Base-by-base conservation (phyloP, 2,329 filamentous ascomycete genomes). In the Thielaviopsis punctulata region DNA sequence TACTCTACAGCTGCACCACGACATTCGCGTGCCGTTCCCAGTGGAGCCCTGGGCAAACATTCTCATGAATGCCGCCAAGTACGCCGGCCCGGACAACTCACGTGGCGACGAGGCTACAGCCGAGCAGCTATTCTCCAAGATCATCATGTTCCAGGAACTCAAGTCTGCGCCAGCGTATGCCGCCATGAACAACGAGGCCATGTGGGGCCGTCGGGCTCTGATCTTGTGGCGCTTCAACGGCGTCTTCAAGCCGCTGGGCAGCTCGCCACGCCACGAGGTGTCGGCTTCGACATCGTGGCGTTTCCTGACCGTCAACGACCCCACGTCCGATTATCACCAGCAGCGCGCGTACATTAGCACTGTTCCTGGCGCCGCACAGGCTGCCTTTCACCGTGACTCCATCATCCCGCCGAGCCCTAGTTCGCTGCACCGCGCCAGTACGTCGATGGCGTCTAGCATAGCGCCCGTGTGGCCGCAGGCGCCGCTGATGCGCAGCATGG, bases 81-180 rank as follows among this genome's bases (percentile, higher is more conserved):
- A 73, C 58, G 70, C 71, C 27, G 66, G 68, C n/a, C 64, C 66
- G 2, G 65, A 68, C 59, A 56, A 60, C 10, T 58, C 55, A n/a
- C 60, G 62, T 12, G 61, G 58, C n/a, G 63, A 65, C 2, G 58
- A 52, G 15, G 43, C 33, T 52, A 56, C 51, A 58, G 45, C 47
- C 18, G 54, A 55, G 18, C 41, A 55, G 39, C 48, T 53, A 1
- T 45, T 56, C 18, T 52, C 56, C 4, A 51, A 56, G 44, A 76
- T 81, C 45, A 76, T 76, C 61, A 82, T 82, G 78, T 77, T 79
- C 62, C 79, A 82, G 62, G 79, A 82, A 66, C 69, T 82, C 33
- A 80, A 73, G 71, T 80, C 76, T 3, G 66, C 66, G 56, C 63
- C 73, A 3, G 71, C 71, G 5, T 68, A 69, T 53, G 66, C 64